Base-by-base conservation (phyloP, 2,329 filamentous ascomycete species). In the Microdochium nivale region DNA sequence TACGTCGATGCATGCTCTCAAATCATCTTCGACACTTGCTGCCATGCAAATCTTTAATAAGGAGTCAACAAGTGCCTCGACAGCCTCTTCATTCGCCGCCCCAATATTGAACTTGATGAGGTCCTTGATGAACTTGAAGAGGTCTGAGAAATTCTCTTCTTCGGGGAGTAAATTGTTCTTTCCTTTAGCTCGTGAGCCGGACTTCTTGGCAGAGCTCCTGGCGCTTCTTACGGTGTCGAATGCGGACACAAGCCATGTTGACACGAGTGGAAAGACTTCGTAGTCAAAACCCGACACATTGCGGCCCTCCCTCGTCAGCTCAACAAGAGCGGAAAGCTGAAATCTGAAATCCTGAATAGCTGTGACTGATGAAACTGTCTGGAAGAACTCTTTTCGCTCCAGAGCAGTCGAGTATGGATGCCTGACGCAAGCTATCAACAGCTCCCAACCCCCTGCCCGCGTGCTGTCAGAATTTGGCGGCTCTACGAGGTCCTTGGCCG, bases 41-140 rank as follows among this genome's bases (percentile, higher is more conserved):
- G 77, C 80, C 65, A 82, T 78, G 66, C 86, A 89, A 47, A 90
- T 87, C 50, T 73, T 68, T 47, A 89, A 72, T 9, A 88, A 69
- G 13, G 76, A 76, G 52, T 80, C 75, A 52, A 91, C 79, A 50
- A 90, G 68, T 3, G 73, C 71, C 49, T 76, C 76, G 21, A 87
- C 74, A 47, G 84, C 79, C 30, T 75, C 67, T 56, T 87, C 83
- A 56, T 78, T 77, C 24, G 86, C 81, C 30, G 82, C 76, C 57
- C 84, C 86, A 64, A 83, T 86, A 63, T 85, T 88, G 72, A 88
- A 90, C 62, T 88, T 89, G 69, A 88, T 81, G 51, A 88, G 75
- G 55, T 87, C 81, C 52, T 78, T 76, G 51, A 86, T 74, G 57
- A 84, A 87, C 13, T 72, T 67, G 60, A 90, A 89, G 2, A 90